phyloP scores from a whole-genome alignment of 179 eudicot genomes.

The Spergularia azorica region DNA sequence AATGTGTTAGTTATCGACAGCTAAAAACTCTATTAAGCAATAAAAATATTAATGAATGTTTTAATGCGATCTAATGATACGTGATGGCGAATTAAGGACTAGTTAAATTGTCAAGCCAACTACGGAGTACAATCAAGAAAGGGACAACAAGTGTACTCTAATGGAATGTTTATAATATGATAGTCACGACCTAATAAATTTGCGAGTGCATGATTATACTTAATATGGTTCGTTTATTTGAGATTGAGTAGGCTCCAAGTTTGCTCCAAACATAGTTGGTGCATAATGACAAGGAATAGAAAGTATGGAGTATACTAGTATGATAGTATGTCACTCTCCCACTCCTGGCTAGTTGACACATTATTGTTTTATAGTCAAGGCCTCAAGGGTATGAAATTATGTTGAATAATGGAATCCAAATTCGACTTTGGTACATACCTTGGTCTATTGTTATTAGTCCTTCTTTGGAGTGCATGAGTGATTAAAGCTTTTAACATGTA shows the following conservation, averaged over 20 bases:
- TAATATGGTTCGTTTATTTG: constrained; percentile 9
- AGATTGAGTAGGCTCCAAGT: constrained; percentile 13
- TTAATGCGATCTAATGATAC: neutral
- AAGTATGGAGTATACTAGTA: neutral
- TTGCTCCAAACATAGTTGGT: neutral
- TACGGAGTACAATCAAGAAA: no score
- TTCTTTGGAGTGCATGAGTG: no score
- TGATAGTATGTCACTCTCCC: no score
- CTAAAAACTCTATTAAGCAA: neutral
- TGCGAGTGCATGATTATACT: neutral
- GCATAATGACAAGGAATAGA: neutral
- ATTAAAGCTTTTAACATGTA: no score
- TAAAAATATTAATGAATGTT: neutral
- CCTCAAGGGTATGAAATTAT: neutral
- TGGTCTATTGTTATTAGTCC: no score
- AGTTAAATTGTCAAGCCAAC: neutral
- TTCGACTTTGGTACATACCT: neutral
- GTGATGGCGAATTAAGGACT: no score
- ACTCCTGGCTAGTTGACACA: neutral
- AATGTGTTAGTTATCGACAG: neutral
- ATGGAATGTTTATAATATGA: neutral
- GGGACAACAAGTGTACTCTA: no score
- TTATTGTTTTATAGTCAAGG: neutral
- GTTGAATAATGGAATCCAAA: neutral
- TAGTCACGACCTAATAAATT: constrained; percentile 8